Evolutionary conservation across 768 basidiomycete species (phyloP).

Genomic region (Vishniacozyma victoriae): DNA sequence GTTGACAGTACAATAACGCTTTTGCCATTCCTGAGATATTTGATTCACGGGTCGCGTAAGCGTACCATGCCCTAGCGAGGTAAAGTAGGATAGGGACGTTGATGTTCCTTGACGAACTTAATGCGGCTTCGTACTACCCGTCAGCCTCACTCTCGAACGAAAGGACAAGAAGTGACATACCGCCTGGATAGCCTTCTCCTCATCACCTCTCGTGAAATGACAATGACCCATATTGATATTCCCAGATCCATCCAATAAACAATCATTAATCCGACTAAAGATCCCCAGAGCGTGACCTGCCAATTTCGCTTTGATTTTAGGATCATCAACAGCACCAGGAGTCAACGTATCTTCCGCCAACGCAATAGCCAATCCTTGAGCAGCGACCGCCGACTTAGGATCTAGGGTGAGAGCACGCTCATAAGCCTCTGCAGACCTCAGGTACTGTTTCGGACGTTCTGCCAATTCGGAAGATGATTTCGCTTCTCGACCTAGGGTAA

Average conservation of each 20-base stretch:
- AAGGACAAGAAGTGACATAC: constrained; percentile 50
- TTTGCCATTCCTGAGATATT: constrained; percentile 72
- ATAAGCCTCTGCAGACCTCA: constrained; percentile 80
- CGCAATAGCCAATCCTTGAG: constrained; percentile 89
- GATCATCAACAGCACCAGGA: constrained; percentile 62
- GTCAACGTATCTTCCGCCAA: constrained; percentile 87
- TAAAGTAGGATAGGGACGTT: constrained; percentile 74
- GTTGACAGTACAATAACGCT: constrained; percentile 77
- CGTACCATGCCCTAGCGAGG: constrained; percentile 87
- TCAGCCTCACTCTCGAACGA: not conserved
- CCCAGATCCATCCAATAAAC: constrained; percentile 71
- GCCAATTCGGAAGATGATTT: constrained; percentile 54
- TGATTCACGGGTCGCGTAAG: constrained; percentile 85
- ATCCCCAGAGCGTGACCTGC: constrained; percentile 81
- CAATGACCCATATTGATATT: constrained; percentile 97
- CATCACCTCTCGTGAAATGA: constrained; percentile 86
- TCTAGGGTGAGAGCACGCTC: constrained; percentile 83
- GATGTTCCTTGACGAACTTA: constrained; percentile 66
- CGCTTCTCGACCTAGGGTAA: constrained; percentile 80
- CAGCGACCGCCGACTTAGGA: constrained; percentile 81
- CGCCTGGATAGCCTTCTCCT: constrained; percentile 90
- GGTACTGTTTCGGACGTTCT: constrained; percentile 71
- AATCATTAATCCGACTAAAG: constrained; percentile 86
- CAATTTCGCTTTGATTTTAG: constrained; percentile 56
- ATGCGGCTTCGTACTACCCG: constrained; percentile 82